Evolutionary conservation across 257 asterid genomes (phyloP), one percentile per base, ranked within the genome.

Genomic region (Prunella vulgaris): DNA sequence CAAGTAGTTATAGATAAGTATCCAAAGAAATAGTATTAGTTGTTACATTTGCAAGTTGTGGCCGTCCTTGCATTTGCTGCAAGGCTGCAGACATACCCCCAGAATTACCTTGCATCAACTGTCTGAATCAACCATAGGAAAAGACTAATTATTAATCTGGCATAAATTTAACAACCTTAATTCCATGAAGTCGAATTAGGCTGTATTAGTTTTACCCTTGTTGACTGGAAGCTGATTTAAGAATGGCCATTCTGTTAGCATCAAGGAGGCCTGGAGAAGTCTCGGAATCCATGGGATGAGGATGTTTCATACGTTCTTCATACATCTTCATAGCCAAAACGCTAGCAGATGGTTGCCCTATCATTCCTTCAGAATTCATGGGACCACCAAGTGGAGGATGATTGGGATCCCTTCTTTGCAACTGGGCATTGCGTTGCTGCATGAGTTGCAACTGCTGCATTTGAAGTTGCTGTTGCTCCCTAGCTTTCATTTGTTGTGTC

Each of bases 61-160:
- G 84, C 46, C 98, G 80, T 62, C 98, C 99, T 80, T 92, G 99
- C 84, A 95, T 89, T 82, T 89, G 99, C 85, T 94, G 99, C 89
- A 95, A 80, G 57, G 98, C 93, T 33, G 88, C 96, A 79, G 96
- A 79, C 93, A 94, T 85, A 84, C 85, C 82, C 42, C 90, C 97
- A 66, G 96, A 81, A 78, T 81, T 88, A 61, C 98, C 92, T 86
- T 91, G 98, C 27, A 86, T 85, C 87, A 88, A 75, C 82, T 89
- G 99, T 74, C 98, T 94, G 96, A 71, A 83, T 82, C 79, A 84
- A 77, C 78, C 84, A 74, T 66, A 54, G 64, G 42, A 67, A 48
- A 52, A 32, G 14, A 30, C 12, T n/a, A 44, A 56, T 10, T 12
- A 24, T 22, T 51, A 14, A 33, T 49, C 60, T 20, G 22, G 49